phyloP scores from a whole-genome alignment of 2,329 filamentous ascomycete genomes.

The Hysterium pulicare region DNA sequence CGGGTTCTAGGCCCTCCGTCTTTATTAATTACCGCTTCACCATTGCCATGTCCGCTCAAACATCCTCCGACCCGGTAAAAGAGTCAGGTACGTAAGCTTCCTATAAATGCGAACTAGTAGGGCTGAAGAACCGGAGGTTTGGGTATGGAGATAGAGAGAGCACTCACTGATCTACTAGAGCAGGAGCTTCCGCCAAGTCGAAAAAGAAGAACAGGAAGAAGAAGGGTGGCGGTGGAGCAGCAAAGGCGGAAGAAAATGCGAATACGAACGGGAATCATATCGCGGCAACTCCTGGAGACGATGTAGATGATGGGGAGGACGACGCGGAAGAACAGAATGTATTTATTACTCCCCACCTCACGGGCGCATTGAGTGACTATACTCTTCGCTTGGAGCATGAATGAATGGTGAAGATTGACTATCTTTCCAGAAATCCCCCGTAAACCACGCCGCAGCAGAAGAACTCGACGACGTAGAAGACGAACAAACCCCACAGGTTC shows the following conservation, averaged over 20 bases:
- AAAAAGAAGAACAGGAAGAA: constrained; percentile 43
- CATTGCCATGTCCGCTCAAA: constrained; percentile 26
- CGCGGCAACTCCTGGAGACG: constrained; percentile 7
- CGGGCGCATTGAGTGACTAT: no score
- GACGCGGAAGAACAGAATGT: constrained; percentile 35
- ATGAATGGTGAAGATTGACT: neutral
- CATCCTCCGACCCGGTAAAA: constrained; percentile 26
- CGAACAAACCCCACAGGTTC: constrained; percentile 29
- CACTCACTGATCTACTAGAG: neutral
- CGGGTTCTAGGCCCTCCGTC: neutral
- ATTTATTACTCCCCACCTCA: constrained; percentile 2
- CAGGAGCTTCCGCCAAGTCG: constrained; percentile 32
- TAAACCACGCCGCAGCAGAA: neutral
- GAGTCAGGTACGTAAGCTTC: constrained; percentile 34
- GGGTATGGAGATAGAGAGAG: constrained; percentile 1
- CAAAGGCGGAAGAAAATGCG: constrained; percentile 23
- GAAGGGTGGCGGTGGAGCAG: constrained; percentile 23
- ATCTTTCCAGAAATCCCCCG: neutral
- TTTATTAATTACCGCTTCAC: neutral
- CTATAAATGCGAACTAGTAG: constrained; percentile 4
- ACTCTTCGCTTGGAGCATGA: neutral
- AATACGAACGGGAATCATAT: constrained; percentile 23
- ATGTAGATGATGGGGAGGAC: constrained; percentile 18
- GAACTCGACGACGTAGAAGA: constrained; percentile 27
- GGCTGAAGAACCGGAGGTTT: constrained; percentile 4